Conservation (phyloP, 73 alveolate genomes). For the Tetrahymena elliotti region DNA sequence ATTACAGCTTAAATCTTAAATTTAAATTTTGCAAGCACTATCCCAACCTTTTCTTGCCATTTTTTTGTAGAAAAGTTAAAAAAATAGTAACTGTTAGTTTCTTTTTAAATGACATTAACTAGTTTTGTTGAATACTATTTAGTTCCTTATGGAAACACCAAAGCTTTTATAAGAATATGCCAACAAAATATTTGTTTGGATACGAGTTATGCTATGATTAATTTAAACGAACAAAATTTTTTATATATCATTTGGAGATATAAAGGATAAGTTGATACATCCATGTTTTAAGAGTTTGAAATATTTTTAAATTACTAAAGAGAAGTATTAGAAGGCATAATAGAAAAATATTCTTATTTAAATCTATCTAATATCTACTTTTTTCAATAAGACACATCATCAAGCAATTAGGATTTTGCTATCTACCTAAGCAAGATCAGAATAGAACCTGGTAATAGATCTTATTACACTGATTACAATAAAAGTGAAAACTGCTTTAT, state of each 20-base stretch:
- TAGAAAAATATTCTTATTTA: background rate
- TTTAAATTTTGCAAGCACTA: too few species aligned
- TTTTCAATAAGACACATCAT: background rate
- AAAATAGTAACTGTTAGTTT: too few species aligned
- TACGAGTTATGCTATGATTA: background rate
- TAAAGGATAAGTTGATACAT: background rate
- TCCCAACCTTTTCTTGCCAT: too few species aligned
- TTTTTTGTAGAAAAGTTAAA: too few species aligned
- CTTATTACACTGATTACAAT: background rate
- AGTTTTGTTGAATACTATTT: too few species aligned
- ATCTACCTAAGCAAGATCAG: background rate
- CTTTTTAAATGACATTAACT: too few species aligned
- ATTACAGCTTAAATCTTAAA: too few species aligned
- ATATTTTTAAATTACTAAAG: background rate
- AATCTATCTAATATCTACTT: background rate
- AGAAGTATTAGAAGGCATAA: background rate
- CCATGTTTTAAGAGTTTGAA: background rate
- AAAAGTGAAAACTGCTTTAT: background rate
- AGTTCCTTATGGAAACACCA: too few species aligned
- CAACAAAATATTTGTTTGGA: too few species aligned
- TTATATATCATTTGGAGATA: background rate
- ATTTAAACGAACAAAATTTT: background rate
- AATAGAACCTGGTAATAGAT: background rate
- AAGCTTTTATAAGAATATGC: too few species aligned
- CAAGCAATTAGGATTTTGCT: background rate